These are phyloP conservation scores for Antarctomyces pellizariae DNA, from an alignment of 495 filamentous ascomycete species.

Conservation along the genomic window DNA sequence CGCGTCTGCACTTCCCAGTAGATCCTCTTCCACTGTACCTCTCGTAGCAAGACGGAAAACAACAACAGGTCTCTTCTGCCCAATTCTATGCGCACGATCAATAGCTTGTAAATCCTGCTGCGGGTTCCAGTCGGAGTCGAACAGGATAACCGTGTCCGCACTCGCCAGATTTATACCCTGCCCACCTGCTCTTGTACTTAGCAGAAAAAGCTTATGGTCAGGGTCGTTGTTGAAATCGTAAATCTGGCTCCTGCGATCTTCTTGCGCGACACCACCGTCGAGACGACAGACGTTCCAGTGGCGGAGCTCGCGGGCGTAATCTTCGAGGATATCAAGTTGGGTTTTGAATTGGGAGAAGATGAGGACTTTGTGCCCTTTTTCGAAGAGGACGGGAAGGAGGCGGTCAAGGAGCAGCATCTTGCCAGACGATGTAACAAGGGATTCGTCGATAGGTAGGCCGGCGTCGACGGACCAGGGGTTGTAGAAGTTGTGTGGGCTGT, in stretches of 20 bases:
- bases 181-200: slow-evolving; percentile 78
- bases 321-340: slow-evolving; percentile 73
- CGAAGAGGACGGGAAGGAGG: slow-evolving; percentile 52
- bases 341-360: slow-evolving; percentile 95
- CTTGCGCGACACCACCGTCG: slow-evolving; percentile 66
- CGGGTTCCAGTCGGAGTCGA: slow-evolving; percentile 95
- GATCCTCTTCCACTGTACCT: slow-evolving; percentile 72
- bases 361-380: slow-evolving; percentile 64
- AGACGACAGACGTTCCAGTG: slow-evolving; percentile 72
- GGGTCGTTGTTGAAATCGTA: slow-evolving; percentile 57
- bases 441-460: slow-evolving; percentile 35
- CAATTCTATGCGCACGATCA: slow-evolving; percentile 85
- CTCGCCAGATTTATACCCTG: slow-evolving; percentile 95
- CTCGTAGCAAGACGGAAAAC: slow-evolving; percentile 92
- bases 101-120: slow-evolving; percentile 94
- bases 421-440: slow-evolving; percentile 61
- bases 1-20: slow-evolving; percentile 71
- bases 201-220: slow-evolving; percentile 54
- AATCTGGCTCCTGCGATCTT: slow-evolving; percentile 64
- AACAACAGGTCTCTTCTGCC: slow-evolving; percentile 74
- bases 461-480: slow-evolving; percentile 49
- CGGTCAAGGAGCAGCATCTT: slow-evolving; percentile 92
- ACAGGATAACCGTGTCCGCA: slow-evolving; percentile 89
- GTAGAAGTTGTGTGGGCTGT: slow-evolving; percentile 90
- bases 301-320: slow-evolving; percentile 52